Conservation (phyloP, 768 basidiomycete genomes). For the Megacollybia marginata region DNA sequence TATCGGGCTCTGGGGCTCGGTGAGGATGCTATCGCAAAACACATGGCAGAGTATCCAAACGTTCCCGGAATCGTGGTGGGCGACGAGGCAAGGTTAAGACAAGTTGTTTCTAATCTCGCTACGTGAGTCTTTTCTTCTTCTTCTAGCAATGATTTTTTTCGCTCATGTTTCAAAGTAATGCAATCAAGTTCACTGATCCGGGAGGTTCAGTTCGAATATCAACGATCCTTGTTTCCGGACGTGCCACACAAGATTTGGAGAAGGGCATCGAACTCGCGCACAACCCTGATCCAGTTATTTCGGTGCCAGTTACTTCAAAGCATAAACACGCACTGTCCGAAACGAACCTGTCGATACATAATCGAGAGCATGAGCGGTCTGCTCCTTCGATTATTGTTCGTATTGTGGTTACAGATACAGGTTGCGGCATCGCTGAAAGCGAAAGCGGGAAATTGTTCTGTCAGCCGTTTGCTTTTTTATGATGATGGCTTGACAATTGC, state of each 20-base stretch:
- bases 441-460: slow-evolving; percentile 60
- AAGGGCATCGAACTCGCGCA: background rate
- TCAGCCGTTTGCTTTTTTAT: slow-evolving; percentile 36
- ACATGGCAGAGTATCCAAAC: slow-evolving; percentile 36
- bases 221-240: slow-evolving; percentile 47
- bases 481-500: slow-evolving; percentile 4
- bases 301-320: background rate
- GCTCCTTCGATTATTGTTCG: slow-evolving; percentile 61
- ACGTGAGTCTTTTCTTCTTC: slow-evolving; percentile 34
- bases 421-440: slow-evolving; percentile 58
- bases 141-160: background rate
- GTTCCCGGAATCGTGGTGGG: slow-evolving; percentile 71
- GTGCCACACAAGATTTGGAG: background rate
- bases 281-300: background rate
- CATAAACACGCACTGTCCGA: slow-evolving; percentile 30
- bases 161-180: slow-evolving; percentile 41
- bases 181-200: slow-evolving; percentile 70
- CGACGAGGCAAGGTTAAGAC: slow-evolving; percentile 75
- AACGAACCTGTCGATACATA: slow-evolving; percentile 41
- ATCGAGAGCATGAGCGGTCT: slow-evolving; percentile 33
- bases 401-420: slow-evolving; percentile 78
- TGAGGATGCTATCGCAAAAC: slow-evolving; percentile 29
- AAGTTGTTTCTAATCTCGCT: slow-evolving; percentile 79
- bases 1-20: slow-evolving; percentile 53
- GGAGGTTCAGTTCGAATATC: slow-evolving; percentile 63